A percentile compares a stretch with the other conserved stretches of the same genome.
phyloP scores from a whole-genome alignment of 2,329 filamentous ascomycete genomes.

The Aureobasidium subglaciale region DNA sequence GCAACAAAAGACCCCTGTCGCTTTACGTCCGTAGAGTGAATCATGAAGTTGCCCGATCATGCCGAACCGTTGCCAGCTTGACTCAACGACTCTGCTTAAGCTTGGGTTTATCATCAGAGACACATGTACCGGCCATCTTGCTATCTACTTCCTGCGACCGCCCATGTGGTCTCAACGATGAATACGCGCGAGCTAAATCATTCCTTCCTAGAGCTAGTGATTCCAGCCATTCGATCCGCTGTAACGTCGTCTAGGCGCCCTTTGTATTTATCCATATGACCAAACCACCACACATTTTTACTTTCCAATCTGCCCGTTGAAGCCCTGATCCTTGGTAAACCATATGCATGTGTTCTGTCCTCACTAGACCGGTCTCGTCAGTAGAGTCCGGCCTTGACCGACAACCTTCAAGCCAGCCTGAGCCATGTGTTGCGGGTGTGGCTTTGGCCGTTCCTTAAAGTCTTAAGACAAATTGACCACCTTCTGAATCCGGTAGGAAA shows the following conservation, averaged over 20 bases:
- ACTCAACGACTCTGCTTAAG: constrained; percentile 13
- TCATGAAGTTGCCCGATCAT: neutral
- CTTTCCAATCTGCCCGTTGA: neutral
- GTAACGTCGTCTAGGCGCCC: neutral
- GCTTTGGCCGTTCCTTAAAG: neutral
- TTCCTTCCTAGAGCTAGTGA: neutral
- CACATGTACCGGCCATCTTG: neutral
- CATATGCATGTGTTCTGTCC: neutral
- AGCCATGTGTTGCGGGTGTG: constrained; percentile 11
- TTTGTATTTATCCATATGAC: neutral
- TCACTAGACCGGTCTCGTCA: neutral
- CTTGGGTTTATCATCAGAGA: constrained; percentile 1
- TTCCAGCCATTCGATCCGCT: neutral
- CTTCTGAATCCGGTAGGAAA: neutral
- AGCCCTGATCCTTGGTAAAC: neutral
- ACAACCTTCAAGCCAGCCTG: neutral
- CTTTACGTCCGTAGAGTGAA: neutral
- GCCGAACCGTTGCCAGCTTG: neutral
- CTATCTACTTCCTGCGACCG: neutral
- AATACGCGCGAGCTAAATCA: neutral
- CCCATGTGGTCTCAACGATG: constrained; percentile 8
- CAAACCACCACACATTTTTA: neutral
- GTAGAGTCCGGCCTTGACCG: constrained; percentile 8
- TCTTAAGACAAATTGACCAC: neutral
- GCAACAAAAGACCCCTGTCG: constrained; percentile 1